Conservation (phyloP, 192 early-diverging fungal genomes). For the Lobulomyces angularis region DNA sequence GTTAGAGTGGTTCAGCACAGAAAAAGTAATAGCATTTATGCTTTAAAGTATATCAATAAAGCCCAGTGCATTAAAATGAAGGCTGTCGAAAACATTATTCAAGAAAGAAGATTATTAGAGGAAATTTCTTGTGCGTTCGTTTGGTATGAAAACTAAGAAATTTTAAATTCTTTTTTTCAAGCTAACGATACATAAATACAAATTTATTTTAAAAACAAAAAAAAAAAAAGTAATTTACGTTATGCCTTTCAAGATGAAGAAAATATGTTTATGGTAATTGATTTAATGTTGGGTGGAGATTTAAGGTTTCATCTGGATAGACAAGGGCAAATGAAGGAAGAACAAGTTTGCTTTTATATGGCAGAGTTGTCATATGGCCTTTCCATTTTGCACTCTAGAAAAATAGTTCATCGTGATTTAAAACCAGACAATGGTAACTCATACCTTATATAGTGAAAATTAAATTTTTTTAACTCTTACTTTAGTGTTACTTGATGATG, state of each 20-base stretch:
- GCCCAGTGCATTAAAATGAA: slow-evolving; percentile 75
- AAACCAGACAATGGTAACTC: slow-evolving; percentile 76
- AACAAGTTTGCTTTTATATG: slow-evolving; percentile 70
- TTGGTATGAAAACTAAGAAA: slow-evolving; percentile 26
- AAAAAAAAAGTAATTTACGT: slow-evolving; percentile 78
- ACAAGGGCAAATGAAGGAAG: slow-evolving; percentile 59
- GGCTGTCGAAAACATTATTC: slow-evolving; percentile 79
- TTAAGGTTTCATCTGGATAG: slow-evolving; percentile 75
- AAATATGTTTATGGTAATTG: slow-evolving; percentile 84
- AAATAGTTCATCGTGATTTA: slow-evolving; percentile 83
- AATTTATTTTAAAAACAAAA: too few species aligned
- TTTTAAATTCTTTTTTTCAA: too few species aligned
- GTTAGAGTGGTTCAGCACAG: slow-evolving; percentile 89
- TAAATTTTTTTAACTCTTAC: neutral
- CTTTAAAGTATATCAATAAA: slow-evolving; percentile 98
- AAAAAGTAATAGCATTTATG: slow-evolving; percentile 60
- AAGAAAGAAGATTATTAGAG: slow-evolving; percentile 76
- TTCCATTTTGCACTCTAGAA: slow-evolving; percentile 65
- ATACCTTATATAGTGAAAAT: neutral
- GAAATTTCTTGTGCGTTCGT: slow-evolving; percentile 73
- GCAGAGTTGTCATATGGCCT: slow-evolving; percentile 76
- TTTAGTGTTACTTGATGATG: slow-evolving; percentile 54
- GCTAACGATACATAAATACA: too few species aligned
- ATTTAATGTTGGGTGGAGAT: slow-evolving; percentile 92
- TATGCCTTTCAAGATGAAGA: slow-evolving; percentile 95